A percentile compares a stretch with the other conserved stretches of the same genome.
phyloP scores from a whole-genome alignment of 2,329 filamentous ascomycete genomes.

The Claviceps spartinae region DNA sequence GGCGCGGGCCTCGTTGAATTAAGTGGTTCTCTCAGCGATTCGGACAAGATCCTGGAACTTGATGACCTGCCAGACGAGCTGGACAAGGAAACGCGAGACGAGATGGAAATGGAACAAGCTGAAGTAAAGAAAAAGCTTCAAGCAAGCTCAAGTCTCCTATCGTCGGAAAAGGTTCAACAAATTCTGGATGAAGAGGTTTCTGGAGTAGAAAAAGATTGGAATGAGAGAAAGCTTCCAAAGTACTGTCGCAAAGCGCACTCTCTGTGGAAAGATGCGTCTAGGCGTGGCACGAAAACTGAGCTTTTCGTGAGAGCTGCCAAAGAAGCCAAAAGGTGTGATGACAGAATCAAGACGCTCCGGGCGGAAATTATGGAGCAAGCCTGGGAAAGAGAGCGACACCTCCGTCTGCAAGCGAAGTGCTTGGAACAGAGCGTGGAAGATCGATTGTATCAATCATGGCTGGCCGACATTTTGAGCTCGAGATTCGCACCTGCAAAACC shows the following conservation, averaged over 20 bases:
- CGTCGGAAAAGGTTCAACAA: constrained; percentile 30
- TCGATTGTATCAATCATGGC: constrained; percentile 39
- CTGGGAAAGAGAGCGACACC: constrained; percentile 38
- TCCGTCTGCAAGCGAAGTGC: constrained; percentile 41
- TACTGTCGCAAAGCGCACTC: constrained; percentile 41
- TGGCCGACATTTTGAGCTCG: constrained; percentile 30
- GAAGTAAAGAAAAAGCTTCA: constrained; percentile 4
- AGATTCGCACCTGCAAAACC: constrained; percentile 26
- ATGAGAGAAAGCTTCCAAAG: constrained; percentile 40
- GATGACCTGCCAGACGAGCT: constrained; percentile 17
- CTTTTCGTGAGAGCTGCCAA: constrained; percentile 31
- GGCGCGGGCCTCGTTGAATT: neutral
- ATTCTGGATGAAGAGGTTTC: constrained; percentile 42
- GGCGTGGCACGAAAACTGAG: constrained; percentile 18
- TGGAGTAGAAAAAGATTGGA: constrained; percentile 41
- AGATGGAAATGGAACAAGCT: constrained; percentile 37
- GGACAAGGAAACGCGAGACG: constrained; percentile 45
- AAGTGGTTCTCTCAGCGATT: constrained; percentile 10
- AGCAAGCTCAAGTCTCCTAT: constrained; percentile 17
- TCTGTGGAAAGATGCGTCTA: constrained; percentile 47
- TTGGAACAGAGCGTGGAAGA: constrained; percentile 55
- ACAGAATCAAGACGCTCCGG: constrained; percentile 42
- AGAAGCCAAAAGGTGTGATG: constrained; percentile 28
- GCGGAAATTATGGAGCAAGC: constrained; percentile 35
- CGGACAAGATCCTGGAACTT: constrained; percentile 30